Base-by-base conservation (phyloP, 148 eudicot species). In the Vaccinium macrocarpon region DNA sequence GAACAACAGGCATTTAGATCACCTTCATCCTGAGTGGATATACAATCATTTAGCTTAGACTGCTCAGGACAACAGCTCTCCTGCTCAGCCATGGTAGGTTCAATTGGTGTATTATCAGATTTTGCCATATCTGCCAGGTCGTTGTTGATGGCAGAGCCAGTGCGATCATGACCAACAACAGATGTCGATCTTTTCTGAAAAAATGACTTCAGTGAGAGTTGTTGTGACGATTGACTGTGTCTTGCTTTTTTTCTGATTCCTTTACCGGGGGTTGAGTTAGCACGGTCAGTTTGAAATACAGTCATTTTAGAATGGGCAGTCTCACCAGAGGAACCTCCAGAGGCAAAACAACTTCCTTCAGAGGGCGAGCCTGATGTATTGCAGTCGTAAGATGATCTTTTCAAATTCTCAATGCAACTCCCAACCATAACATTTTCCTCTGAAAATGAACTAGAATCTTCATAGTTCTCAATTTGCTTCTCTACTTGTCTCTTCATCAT, bases 141-240 rank as follows among this genome's bases (percentile, higher is more conserved):
- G 68, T 76, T 82, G 32, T 88, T 73, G 70, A 81, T 55, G 42
- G 82, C 85, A 82, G 83, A 73, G 78, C 83, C 85, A 46, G 85
- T 62, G 77, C 77, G 83, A 35, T 42, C 81, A 74, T 76, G 75
- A 35, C 71, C 84, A 70, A 82, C 82, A 78, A 72, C 62, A 82
- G 78, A 59, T 53, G 23, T 80, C 25, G 91, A 62, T 84, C 86
- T 89, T 85, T 84, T 95, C 84, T 83, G 89, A 84, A 97, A 97
- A 84, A 97, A 97, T 21, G 98, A 93, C 74, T 88, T 94, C 84
- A 97, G 93, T 81, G 99, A 92, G 79, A 89, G 94, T 85, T 97
- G 94, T 84, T 97, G 99, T 82, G 95, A 91, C 76, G 81, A 88
- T 82, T 91, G 95, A 82, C 87, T 88, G 70, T 89, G 87, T 85